Conservation (phyloP, 805 yeast species). For the Yarrowia sp. region DNA sequence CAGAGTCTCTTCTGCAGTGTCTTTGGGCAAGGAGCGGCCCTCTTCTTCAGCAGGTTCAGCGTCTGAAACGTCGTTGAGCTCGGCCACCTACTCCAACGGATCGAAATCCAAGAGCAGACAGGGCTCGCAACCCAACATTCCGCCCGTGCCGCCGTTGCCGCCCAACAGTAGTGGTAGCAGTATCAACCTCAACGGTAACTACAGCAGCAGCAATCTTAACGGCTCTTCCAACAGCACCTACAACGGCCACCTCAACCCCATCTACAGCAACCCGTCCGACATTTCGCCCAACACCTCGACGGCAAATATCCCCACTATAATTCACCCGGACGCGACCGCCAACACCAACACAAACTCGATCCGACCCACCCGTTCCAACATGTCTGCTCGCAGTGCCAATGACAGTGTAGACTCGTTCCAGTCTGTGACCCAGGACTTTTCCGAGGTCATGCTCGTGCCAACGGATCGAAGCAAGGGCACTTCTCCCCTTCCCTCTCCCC, state of each 20-base stretch:
- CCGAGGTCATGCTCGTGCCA: not conserved
- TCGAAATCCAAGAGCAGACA: not conserved
- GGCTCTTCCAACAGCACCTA: not conserved
- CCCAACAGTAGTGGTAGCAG: not conserved
- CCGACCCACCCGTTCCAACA: not conserved
- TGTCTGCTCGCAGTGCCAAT: not conserved
- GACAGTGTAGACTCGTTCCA: slow-evolving; percentile 18
- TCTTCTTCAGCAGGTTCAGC: not conserved
- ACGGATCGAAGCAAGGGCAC: not conserved
- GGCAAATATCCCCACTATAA: not conserved
- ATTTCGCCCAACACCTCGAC: not conserved
- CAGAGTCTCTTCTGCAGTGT: slow-evolving; percentile 4
- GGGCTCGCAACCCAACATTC: not conserved
- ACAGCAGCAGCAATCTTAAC: not conserved
- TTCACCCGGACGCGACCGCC: not conserved
- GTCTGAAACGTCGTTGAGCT: not conserved
- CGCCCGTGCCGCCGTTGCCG: not conserved
- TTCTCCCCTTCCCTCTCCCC: not conserved
- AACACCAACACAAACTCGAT: not conserved
- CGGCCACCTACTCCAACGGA: not conserved
- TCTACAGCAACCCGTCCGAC: not conserved
- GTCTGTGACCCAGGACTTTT: slow-evolving; percentile 14
- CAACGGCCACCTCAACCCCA: not conserved
- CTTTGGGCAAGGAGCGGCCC: not conserved
- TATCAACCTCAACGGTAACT: not conserved